Conservation (phyloP, 2,329 filamentous ascomycete species). For the Talaromyces sp. region DNA sequence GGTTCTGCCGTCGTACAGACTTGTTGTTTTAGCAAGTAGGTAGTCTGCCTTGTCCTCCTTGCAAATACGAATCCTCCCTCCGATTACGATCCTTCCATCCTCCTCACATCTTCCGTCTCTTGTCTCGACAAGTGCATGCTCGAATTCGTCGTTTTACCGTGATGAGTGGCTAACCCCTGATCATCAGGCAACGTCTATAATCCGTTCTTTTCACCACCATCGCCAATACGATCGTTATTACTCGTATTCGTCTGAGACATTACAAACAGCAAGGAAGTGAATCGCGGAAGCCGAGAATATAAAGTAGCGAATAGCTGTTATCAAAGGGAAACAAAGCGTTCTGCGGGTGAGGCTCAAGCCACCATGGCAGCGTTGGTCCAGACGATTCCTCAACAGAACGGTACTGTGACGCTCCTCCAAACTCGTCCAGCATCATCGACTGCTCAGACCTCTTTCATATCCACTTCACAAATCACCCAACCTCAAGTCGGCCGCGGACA, state of each 20-base stretch:
- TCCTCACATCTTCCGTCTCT: neutral
- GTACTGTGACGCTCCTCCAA: conserved; percentile 68
- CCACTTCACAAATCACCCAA: conserved; percentile 30
- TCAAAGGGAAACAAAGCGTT: conserved; percentile 31
- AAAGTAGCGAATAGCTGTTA: conserved; percentile 8
- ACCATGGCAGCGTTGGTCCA: conserved; percentile 84
- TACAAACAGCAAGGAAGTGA: neutral
- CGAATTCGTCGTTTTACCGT: neutral
- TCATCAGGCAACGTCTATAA: conserved; percentile 26
- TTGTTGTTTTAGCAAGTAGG: conserved; percentile 12
- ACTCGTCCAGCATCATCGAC: conserved; percentile 62
- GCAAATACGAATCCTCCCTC: neutral
- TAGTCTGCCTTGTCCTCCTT: conserved; percentile 10
- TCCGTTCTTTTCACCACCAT: conserved; percentile 23
- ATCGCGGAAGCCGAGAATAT: neutral
- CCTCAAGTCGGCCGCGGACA: conserved; percentile 40
- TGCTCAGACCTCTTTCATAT: conserved; percentile 50
- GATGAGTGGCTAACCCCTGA: neutral
- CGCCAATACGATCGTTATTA: conserved; percentile 24
- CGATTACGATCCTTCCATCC: neutral
- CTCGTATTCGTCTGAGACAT: conserved; percentile 30
- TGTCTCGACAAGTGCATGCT: neutral
- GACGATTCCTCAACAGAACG: conserved; percentile 71
- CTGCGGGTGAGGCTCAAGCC: conserved; percentile 26
- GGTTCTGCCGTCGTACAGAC: conserved; percentile 13